These are phyloP conservation scores for Dryadomyces quercivorus DNA, from an alignment of 2,329 filamentous ascomycete species.

Conservation along the genomic window DNA sequence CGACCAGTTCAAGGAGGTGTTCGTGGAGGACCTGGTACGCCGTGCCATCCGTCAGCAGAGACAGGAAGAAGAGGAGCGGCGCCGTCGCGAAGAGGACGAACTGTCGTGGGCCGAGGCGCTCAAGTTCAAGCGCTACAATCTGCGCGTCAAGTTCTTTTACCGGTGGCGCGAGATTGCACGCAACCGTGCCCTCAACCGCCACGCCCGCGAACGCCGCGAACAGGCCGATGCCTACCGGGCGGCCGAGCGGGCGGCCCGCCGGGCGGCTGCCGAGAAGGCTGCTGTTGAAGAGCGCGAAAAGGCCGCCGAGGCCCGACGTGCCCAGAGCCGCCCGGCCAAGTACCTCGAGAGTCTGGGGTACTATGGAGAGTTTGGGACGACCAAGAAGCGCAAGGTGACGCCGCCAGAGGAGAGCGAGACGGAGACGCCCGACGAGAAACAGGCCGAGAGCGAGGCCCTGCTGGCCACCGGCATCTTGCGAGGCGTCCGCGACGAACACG, in stretches of 20 bases:
- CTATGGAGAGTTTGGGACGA: constrained; percentile 3
- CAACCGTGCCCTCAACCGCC: constrained; percentile 32
- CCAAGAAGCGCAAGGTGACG: constrained; percentile 7
- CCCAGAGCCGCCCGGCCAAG: constrained; percentile 13
- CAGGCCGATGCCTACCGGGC: constrained; percentile 27
- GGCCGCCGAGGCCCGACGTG: constrained; percentile 11
- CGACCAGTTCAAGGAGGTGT: constrained; percentile 34
- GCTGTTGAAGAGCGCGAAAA: constrained; percentile 19
- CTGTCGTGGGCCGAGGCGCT: constrained; percentile 32
- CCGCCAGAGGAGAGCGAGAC: neutral
- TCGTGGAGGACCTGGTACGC: constrained; percentile 31
- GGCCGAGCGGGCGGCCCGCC: constrained; percentile 19
- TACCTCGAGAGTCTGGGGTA: constrained; percentile 11
- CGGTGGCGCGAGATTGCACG: constrained; percentile 39
- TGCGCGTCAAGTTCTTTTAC: constrained; percentile 44
- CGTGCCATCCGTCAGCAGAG: constrained; percentile 28
- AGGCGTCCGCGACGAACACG: constrained; percentile 26
- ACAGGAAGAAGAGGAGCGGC: constrained; percentile 27
- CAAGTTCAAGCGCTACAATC: constrained; percentile 34
- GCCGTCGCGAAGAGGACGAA: constrained; percentile 34
- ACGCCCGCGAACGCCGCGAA: constrained; percentile 39
- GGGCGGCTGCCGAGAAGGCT: constrained; percentile 22
- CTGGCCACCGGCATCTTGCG: constrained; percentile 29
- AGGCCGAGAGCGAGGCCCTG: constrained; percentile 25
- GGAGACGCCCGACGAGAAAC: constrained; percentile 17